Base-by-base conservation (phyloP, 148 eudicot genomes). In the Polygonum maritimum region DNA sequence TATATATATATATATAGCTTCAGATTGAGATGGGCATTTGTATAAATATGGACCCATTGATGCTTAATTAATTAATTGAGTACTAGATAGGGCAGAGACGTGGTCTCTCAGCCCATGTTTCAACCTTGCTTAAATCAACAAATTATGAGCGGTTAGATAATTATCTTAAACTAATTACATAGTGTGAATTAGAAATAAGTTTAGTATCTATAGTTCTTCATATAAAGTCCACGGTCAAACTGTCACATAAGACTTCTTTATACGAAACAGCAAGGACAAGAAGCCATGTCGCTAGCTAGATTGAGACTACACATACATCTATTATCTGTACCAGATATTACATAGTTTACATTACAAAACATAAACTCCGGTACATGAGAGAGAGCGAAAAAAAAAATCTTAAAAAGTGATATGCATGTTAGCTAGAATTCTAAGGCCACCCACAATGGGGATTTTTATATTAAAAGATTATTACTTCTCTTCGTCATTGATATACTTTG, bases 241-340 rank as follows among this genome's bases (percentile, higher is more conserved):
- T 67, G 38, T 65, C 2, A 2, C 5, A 36, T 36, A 36, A 12
- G 7, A 67, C 5, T 38, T 33, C 40, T 33, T 31, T 63, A 26
- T 14, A 67, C 44, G 10, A 67, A 67, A 35, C 71, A 67, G 44
- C 44, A 14, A 67, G 44, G 45, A 67, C 71, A 67, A 67, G 45
- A 67, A 67, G 71, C 71, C 45, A 36, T 67, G 71, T 67, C 45
- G 19, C 45, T 67, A 67, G 71, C 71, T 67, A 67, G 71, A 67
- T 67, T 67, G 71, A 36, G 71, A 67, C 71, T 67, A 36, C 16
- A 67, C 71, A 67, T 67, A 33, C 35, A 15, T 35, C 71, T 14
- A 31, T 5, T 4, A 33, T 35, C 21, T 14, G 71, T 67, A 67
- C 44, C 71, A 35, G 36, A 67, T 26, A 62, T 62, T 62, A 62